Percentiles rank a stretch among this genome's conserved stretches.
phyloP scores from a whole-genome alignment of 805 yeast species.

The Kodamaea leandrae region DNA sequence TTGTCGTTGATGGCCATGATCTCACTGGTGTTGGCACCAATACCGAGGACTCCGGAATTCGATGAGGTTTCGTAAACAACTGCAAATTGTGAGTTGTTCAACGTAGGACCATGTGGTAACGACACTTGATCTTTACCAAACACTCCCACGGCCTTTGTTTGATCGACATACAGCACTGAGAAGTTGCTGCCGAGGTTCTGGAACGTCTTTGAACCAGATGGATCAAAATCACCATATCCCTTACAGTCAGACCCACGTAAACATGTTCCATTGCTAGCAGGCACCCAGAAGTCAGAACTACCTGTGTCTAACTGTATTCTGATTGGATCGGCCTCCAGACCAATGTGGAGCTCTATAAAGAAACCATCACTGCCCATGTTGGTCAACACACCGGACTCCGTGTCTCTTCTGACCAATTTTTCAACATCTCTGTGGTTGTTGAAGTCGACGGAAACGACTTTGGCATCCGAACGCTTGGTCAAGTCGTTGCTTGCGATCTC shows the following conservation, averaged over 20 bases:
- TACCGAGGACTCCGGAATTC: slow-evolving; percentile 22
- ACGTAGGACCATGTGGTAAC: slow-evolving; percentile 4
- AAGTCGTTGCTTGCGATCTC: not conserved
- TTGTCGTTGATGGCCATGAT: slow-evolving; percentile 14
- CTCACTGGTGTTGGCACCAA: slow-evolving; percentile 15
- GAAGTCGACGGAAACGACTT: slow-evolving; percentile 6
- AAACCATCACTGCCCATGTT: slow-evolving; percentile 7
- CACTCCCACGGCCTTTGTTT: slow-evolving; percentile 3
- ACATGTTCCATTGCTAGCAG: slow-evolving; percentile 3
- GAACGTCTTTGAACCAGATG: slow-evolving; percentile 1
- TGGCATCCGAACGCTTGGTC: not conserved
- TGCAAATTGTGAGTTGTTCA: slow-evolving; percentile 13
- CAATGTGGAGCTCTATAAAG: slow-evolving; percentile 8
- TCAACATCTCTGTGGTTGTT: slow-evolving; percentile 7
- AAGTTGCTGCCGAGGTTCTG: slow-evolving; percentile 1
- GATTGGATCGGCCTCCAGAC: slow-evolving; percentile 2
- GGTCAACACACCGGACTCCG: slow-evolving; percentile 1
- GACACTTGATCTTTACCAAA: slow-evolving; percentile 6
- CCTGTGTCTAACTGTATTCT: slow-evolving; percentile 11
- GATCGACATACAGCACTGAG: slow-evolving; percentile 4
- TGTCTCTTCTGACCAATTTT: slow-evolving; percentile 2
- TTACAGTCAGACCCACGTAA: not conserved
- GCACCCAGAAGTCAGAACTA: slow-evolving; percentile 11
- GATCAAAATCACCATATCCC: slow-evolving; percentile 6
- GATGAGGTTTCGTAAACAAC: slow-evolving; percentile 15